phyloP scores from a whole-genome alignment of 73 alveolate genomes.

The Stentor roeselii region DNA sequence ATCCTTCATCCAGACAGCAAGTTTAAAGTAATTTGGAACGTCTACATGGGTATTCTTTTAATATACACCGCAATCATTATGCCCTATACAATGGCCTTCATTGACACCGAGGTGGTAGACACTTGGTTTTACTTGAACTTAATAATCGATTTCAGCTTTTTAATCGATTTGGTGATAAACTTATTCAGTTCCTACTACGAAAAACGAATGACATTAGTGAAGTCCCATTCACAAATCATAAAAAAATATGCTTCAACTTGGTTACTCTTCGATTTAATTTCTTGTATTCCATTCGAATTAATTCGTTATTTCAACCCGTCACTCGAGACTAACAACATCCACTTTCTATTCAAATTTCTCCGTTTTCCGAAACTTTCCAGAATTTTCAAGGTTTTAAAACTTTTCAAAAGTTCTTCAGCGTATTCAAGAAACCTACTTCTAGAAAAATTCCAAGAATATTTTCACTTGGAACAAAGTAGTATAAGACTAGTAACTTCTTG shows the following conservation, averaged over 20 bases:
- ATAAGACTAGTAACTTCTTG: conserved; percentile 62
- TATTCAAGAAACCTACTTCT: conserved; percentile 24
- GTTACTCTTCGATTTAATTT: conserved; percentile 19
- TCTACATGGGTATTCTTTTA: conserved; percentile 17
- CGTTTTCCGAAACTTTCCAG: conserved; percentile 55
- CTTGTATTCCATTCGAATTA: conserved; percentile 29
- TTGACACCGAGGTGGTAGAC: conserved; percentile 29
- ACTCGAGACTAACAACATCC: neutral
- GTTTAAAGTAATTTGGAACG: neutral
- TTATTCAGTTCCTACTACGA: too few relatives aligned
- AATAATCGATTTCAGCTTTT: too few relatives aligned
- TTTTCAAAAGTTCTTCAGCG: conserved; percentile 28
- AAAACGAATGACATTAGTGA: too few relatives aligned
- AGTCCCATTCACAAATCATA: too few relatives aligned
- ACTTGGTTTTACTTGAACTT: too few relatives aligned
- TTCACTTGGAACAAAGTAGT: conserved; percentile 59
- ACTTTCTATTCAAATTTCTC: conserved; percentile 30
- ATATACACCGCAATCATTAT: conserved; percentile 52
- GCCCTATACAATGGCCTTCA: conserved; percentile 40
- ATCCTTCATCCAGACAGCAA: neutral
- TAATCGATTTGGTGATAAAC: too few relatives aligned
- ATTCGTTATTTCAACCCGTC: neutral
- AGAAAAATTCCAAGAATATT: conserved; percentile 34
- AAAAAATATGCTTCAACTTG: too few relatives aligned
- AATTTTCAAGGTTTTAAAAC: conserved; percentile 37